phyloP scores from a whole-genome alignment of 495 filamentous ascomycete genomes.

The Penicillium parvum region DNA sequence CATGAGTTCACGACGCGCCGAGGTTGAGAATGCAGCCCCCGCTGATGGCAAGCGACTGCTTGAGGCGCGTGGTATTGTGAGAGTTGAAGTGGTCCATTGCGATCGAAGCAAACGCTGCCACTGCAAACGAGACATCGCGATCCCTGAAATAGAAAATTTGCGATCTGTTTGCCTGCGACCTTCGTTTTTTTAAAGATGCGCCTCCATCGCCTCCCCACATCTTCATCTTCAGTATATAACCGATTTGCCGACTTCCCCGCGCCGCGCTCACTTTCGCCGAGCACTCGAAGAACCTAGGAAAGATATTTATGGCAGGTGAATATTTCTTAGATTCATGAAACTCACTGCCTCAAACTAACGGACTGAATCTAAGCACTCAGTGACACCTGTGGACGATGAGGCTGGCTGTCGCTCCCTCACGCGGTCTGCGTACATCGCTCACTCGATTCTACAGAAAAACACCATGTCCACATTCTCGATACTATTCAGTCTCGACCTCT shows the following conservation, averaged over 20 bases:
- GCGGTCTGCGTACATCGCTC: neutral
- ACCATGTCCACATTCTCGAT: neutral
- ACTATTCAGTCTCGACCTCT: slow-evolving; percentile 10
- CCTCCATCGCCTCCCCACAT: neutral
- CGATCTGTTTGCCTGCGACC: neutral
- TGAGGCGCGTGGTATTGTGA: neutral
- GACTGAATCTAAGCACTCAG: no score
- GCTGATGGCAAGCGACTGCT: slow-evolving; percentile 1
- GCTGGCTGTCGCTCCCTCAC: neutral
- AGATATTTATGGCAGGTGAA: no score
- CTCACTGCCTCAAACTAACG: no score
- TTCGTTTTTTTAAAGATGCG: neutral
- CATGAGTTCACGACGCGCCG: slow-evolving; percentile 49
- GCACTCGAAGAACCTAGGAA: no score
- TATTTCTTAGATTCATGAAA: no score
- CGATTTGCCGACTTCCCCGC: slow-evolving; percentile 16
- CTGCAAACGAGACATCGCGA: slow-evolving; percentile 15
- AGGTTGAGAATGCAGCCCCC: slow-evolving; percentile 26
- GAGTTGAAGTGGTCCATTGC: neutral
- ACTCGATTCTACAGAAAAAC: neutral
- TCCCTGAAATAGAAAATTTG: neutral
- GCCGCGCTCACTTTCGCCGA: slow-evolving; percentile 1
- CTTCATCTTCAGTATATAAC: neutral
- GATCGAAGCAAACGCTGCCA: slow-evolving; percentile 10
- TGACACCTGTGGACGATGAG: neutral